phyloP scores from a whole-genome alignment of 441 rosid species.

The Populus tomentosa region DNA sequence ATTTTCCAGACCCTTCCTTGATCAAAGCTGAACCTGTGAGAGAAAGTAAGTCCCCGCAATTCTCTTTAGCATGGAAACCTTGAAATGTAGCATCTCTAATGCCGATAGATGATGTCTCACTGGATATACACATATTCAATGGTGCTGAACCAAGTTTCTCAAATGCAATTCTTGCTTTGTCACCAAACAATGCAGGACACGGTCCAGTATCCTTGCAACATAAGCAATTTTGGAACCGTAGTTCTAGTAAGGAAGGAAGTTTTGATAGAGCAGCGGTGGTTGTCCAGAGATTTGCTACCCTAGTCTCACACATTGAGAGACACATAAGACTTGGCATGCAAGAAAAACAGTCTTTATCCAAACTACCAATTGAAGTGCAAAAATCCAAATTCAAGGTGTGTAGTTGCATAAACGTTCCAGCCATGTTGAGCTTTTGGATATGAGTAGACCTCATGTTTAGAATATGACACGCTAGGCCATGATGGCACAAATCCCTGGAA shows the following conservation, averaged over 20 bases:
- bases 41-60: conserved; percentile 34
- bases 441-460: conserved; percentile 58
- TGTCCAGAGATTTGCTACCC: conserved; percentile 80
- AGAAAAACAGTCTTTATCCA: conserved; percentile 77
- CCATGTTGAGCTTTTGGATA: conserved; percentile 69
- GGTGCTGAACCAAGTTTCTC: conserved; percentile 23
- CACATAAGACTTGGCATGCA: conserved; percentile 67
- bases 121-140: conserved; percentile 27
- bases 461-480: conserved; percentile 67
- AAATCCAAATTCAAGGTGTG: conserved; percentile 73
- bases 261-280: conserved; percentile 73
- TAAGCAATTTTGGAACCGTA: conserved; percentile 74
- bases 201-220: conserved; percentile 50
- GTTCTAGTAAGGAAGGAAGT: conserved; percentile 60
- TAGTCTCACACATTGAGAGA: conserved; percentile 83
- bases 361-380: conserved; percentile 53
- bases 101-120: conserved; percentile 10
- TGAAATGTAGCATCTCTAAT: conserved; percentile 7
- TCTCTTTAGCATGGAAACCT: conserved; percentile 32
- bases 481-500: conserved; percentile 39
- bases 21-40: conserved; percentile 18
- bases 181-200: conserved; percentile 25
- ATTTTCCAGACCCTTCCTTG: conserved; percentile 30
- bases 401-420: conserved; percentile 55
- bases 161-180: conserved; percentile 13